Evolutionary conservation across 768 basidiomycete species (phyloP).

Genomic region (Tricholoma flavovirens): DNA sequence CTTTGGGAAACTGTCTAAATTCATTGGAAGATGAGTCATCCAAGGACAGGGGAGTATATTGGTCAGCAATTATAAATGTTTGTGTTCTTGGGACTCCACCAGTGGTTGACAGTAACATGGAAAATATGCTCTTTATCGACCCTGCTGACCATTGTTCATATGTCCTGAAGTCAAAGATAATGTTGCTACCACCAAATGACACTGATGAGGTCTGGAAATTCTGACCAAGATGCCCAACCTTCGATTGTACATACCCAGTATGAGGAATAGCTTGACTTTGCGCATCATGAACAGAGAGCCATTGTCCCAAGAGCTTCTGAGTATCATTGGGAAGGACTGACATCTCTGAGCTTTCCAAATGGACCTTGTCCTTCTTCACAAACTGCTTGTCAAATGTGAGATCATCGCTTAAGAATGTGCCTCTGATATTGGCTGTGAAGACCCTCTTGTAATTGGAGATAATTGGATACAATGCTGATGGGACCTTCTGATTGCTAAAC

Average conservation of each 20-base stretch:
- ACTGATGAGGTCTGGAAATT: conserved; percentile 3
- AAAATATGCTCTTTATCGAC: neutral
- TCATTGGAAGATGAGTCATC: neutral
- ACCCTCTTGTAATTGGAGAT: conserved; percentile 1
- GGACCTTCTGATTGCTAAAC: conserved; percentile 2
- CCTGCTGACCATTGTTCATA: neutral
- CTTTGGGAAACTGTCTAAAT: neutral
- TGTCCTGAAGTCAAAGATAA: conserved; percentile 7
- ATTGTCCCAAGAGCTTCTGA: neutral
- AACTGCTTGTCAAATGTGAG: conserved; percentile 10
- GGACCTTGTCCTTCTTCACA: neutral
- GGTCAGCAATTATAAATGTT: neutral
- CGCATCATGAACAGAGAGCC: neutral
- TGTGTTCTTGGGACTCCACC: neutral
- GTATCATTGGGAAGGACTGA: neutral
- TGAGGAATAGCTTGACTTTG: neutral
- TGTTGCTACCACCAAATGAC: conserved; percentile 7
- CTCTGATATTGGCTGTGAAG: conserved; percentile 10
- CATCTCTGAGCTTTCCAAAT: neutral
- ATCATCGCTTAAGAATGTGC: conserved; percentile 10
- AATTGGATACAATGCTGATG: neutral
- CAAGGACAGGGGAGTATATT: neutral
- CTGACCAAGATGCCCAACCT: conserved; percentile 5
- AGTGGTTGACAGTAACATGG: neutral
- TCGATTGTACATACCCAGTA: neutral